Evolutionary conservation across 495 filamentous ascomycete genomes (phyloP), one percentile per base, ranked within the genome.

Genomic region (Penicillium bovifimosum): DNA sequence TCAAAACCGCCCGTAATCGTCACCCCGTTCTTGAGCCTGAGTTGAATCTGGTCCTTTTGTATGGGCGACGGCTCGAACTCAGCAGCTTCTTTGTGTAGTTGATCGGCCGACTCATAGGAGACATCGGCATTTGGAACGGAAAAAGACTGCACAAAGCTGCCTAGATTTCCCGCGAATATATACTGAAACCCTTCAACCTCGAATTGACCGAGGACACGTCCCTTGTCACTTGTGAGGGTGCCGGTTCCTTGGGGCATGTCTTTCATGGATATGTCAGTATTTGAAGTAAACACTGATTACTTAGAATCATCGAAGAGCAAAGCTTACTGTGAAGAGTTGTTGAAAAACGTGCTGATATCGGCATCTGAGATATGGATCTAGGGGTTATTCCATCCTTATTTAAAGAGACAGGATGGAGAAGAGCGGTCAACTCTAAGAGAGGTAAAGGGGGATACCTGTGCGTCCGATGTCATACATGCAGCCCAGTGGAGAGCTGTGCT

Each of bases 171-270:
- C 26, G 47, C 51, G 35, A 53, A 47, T 6, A 47, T 47, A 9
- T 53, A 53, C 17, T 46, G 42, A n/a, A 43, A 27, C 33, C 51
- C 51, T 11, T 53, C 51, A 36, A 53, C 43, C 41, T 46, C 51
- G 17, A 53, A 53, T 47, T 53, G 51, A 18, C 51, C 51, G 18
- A 46, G 42, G 43, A 53, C 34, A 11, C 35, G 42, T 16, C 51
- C 51, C 41, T 53, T 47, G 17, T 53, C 51, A n/a, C 44, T 47
- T 31, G 35, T 47, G 28, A 53, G 28, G 16, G 35, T 53, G 14
- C 51, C 51, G 17, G 42, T 46, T 53, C 42, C 51, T 47, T 32
- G 44, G 17, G 51, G 51, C 51, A 53, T 53, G 29, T 50, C 10
- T n/a, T 18, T 28, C 7, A 28, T 47, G 17, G 17, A 29, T n/a